A percentile compares a stretch with the other conserved stretches of the same genome.
Evolutionary conservation across 805 yeast species (phyloP).

Genomic region (Schizosaccharomyces osmophilus): DNA sequence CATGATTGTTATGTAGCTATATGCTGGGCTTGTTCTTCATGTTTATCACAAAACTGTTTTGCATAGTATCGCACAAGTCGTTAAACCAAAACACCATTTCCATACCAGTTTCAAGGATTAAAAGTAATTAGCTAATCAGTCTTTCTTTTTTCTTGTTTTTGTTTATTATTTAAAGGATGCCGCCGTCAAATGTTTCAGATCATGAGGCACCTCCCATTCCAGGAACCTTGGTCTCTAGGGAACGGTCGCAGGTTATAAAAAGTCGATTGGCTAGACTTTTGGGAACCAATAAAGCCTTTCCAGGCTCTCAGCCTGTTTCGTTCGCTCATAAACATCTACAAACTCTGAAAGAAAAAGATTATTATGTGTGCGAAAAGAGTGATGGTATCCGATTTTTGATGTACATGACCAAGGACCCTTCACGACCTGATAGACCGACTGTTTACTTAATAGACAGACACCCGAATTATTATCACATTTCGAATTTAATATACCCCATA

Average conservation of each 20-base stretch:
- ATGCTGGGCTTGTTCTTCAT: too few relatives aligned
- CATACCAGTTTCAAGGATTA: too few relatives aligned
- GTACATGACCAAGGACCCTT: conserved; percentile 29
- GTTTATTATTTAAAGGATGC: too few relatives aligned
- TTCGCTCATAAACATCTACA: conserved; percentile 53
- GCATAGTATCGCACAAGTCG: too few relatives aligned
- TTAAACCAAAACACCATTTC: too few relatives aligned
- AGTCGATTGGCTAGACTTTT: neutral
- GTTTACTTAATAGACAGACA: conserved; percentile 73
- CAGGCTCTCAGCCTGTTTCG: conserved; percentile 84
- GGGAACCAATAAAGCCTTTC: neutral
- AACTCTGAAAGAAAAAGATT: conserved; percentile 44
- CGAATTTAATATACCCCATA: conserved; percentile 57
- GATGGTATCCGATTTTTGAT: conserved; percentile 79
- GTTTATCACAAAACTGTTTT: too few relatives aligned
- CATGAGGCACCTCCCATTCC: neutral
- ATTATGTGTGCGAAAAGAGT: conserved; percentile 83
- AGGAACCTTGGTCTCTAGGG: neutral
- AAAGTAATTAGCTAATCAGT: too few relatives aligned
- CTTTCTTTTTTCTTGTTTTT: too few relatives aligned
- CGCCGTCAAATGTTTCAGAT: neutral
- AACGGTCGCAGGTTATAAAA: neutral
- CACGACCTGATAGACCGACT: conserved; percentile 17
- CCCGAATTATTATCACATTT: conserved; percentile 55
- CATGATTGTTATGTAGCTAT: too few relatives aligned